A percentile compares a stretch with the other conserved stretches of the same genome.
Conservation (phyloP, 257 asterid genomes). For the Thymus quinquecostatus region DNA sequence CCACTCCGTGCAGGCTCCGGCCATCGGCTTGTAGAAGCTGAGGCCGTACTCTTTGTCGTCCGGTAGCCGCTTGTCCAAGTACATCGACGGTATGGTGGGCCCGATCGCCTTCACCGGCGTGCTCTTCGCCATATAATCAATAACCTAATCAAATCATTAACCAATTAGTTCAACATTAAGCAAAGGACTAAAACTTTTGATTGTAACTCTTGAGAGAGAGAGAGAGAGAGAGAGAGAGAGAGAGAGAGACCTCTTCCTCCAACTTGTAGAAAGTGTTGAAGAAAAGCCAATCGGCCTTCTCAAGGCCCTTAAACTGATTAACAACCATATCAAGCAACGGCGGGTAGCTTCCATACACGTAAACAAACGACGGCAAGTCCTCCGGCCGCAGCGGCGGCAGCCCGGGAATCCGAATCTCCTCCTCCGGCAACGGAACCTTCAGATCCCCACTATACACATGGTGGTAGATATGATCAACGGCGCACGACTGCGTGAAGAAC, state of each 20-base stretch:
- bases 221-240: background rate
- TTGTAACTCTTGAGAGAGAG: too few species aligned
- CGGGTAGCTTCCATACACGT: slow-evolving; percentile 40
- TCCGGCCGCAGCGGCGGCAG: slow-evolving; percentile 43
- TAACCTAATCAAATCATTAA: slow-evolving; percentile 31
- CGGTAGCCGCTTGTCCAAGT: slow-evolving; percentile 46
- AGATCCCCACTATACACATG: slow-evolving; percentile 32
- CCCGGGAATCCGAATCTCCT: slow-evolving; percentile 44
- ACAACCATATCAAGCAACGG: slow-evolving; percentile 24
- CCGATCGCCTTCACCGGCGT: slow-evolving; percentile 48
- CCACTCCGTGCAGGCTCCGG: slow-evolving; percentile 39
- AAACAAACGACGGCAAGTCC: slow-evolving; percentile 51
- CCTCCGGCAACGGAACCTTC: slow-evolving; percentile 31
- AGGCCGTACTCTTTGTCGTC: slow-evolving; percentile 48
- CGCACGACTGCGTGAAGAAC: slow-evolving; percentile 57
- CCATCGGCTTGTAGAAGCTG: slow-evolving; percentile 40
- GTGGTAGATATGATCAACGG: slow-evolving; percentile 43
- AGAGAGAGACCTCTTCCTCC: slow-evolving; percentile 45
- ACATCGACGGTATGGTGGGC: slow-evolving; percentile 52
- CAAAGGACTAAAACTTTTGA: too few species aligned
- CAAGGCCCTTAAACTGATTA: slow-evolving; percentile 41
- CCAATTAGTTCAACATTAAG: too few species aligned
- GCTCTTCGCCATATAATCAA: slow-evolving; percentile 36
- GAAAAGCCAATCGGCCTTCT: slow-evolving; percentile 48
- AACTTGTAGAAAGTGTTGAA: slow-evolving; percentile 48